Conservation (phyloP, 78 protist genomes). For the Andalucia godoyi region DNA sequence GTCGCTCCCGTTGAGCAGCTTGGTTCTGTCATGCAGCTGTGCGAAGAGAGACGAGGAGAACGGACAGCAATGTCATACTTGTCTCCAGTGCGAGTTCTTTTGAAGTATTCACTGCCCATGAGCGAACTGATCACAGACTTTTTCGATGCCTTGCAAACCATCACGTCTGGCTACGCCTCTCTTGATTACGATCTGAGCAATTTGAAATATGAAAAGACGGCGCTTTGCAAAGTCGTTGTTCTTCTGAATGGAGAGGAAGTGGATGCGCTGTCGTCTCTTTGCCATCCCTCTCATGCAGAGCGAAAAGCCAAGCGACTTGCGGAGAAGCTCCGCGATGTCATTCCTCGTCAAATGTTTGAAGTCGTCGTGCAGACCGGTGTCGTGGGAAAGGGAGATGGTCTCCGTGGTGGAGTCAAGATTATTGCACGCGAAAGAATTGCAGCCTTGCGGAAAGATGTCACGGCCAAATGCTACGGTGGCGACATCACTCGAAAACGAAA, state of each 20-base stretch:
- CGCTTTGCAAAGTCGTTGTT: conserved; percentile 25
- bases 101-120: conserved; percentile 56
- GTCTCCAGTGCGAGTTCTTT: no score
- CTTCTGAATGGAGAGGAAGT: conserved; percentile 56
- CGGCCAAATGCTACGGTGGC: conserved; percentile 83
- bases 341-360: conserved; percentile 38
- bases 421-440: conserved; percentile 53
- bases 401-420: no score
- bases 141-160: conserved; percentile 43
- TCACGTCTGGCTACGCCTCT: conserved; percentile 55
- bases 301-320: neutral
- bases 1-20: no score
- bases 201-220: conserved; percentile 30
- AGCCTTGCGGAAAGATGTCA: conserved; percentile 74
- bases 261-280: conserved; percentile 54
- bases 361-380: conserved; percentile 62
- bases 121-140: conserved; percentile 58
- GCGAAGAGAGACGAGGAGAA: neutral
- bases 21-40: no score
- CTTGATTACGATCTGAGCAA: conserved; percentile 73
- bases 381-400: no score
- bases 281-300: neutral
- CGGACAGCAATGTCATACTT: no score
- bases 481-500: conserved; percentile 76
- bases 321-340: neutral